Evolutionary conservation across 1,284 basidiomycete genomes (phyloP), one percentile per base, ranked within the genome.

Genomic region (Wallemia mellicola): DNA sequence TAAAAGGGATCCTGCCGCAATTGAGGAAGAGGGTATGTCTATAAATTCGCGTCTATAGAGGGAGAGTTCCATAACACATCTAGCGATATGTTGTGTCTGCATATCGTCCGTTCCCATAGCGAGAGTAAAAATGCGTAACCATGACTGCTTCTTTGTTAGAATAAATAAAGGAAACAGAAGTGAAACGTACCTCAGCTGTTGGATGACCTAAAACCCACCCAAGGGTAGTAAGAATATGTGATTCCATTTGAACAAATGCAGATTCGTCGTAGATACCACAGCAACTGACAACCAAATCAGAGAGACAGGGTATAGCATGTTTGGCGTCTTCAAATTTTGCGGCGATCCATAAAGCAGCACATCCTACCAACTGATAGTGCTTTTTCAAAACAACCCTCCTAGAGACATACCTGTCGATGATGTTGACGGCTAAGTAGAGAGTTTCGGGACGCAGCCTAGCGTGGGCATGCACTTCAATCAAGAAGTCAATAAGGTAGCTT

Each of bases 301-400:
- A 79, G 7, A 96, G 85, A 1, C 87, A 85, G 11, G 94, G 94
- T 1, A 98, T 89, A 62, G 88, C 86, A 69, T 98, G 92, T 73
- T 99, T 98, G 54, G 91, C 83, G 68, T 99, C 94, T 72, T 99
- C 94, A 67, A 94, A 99, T 73, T 99, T 99, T 66, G 94, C 86
- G 2, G 94, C 94, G 65, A 98, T 96, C 88, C 92, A 92, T 2
- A 99, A 77, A 24, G 94, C 89, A 15, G 92, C 87, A 67, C 94
- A 98, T 28, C 94, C 94, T 59, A 98, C 92, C 59, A 99, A 83
- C 69, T 99, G 94, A 70, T 96, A 98, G 73, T 99, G 94, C 71
- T 94, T 94, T 75, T 91, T 89, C 74, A 89, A 96, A 60, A 98
- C 94, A 64, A 98, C 84, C 56, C 94, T 86, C 65, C 91, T 88